Evolutionary conservation across 306 rosid species (phyloP), one percentile per base, ranked within the genome.

Genomic region (Bauhinia variegata): DNA sequence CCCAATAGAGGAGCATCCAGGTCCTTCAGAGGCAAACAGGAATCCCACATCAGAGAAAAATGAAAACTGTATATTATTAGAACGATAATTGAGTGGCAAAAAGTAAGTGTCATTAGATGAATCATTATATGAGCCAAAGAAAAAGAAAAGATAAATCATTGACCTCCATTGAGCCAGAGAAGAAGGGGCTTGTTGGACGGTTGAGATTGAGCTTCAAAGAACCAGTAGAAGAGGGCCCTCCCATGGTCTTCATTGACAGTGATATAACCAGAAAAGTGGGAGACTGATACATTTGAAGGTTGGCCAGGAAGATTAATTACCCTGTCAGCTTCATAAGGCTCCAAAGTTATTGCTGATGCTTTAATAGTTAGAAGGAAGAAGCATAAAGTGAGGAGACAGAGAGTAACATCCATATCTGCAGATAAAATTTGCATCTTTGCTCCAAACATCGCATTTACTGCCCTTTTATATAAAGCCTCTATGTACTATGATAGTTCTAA

Each of bases 161-260:
- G 28, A 81, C 88, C 88, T 78, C 88, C 88, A 71, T 80, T 84
- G 60, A 84, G 85, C 88, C 88, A 84, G 18, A 84, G 83, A 54
- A 84, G 88, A 5, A 84, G 77, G 63, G 88, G 88, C 75, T 71
- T 84, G 0, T 74, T 71, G 60, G 81, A 74, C 0, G 85, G 74
- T 17, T 84, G 36, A 74, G 83, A 67, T 55, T 80, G 81, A 84
- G 88, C 88, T 78, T 84, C 85, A 63, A 77, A 80, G 72, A 84
- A 84, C 88, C 88, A 84, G 51, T 84, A 84, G 75, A 84, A 84
- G 58, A 84, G 83, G 54, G 85, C 85, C 42, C 88, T 84, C 11
- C 88, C 88, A 53, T 78, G 78, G 7, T 38, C 76, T 74, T 73
- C 63, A 71, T 80, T 71, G 78, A 84, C 83, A 58, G 70, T 77